Base-by-base conservation (phyloP, 179 eudicot species). In the Silene coronaria region DNA sequence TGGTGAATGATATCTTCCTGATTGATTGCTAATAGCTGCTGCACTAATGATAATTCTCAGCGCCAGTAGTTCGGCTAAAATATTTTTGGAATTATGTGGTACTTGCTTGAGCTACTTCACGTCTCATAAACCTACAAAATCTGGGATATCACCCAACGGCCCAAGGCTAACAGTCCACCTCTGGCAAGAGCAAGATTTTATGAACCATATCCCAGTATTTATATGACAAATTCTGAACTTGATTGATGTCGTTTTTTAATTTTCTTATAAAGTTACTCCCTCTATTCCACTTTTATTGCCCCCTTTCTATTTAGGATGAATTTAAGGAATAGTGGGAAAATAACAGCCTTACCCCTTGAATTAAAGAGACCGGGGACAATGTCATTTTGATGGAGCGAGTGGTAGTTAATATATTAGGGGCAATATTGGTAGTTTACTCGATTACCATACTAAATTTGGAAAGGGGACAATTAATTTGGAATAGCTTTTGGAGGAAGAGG, bases 51-150 rank as follows among this genome's bases (percentile, higher is more conserved):
- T 67, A 30, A 19, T 65, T 34, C 68, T 30, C n/a, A 14, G 12
- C n/a, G 5, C 26, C 6, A 27, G 67, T 24, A 65, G 69, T 65
- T 17, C 69, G 32, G 8, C 69, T 28, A 30, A 30, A 65, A 65
- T 23, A 3, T 38, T 38, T 22, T 22, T 42, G 23, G 58, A 21
- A 11, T 59, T 23, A 6, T 69, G 72, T 36, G 51, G 27, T 67
- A 67, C 34, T 69, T 38, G 57, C 57, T 68, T 69, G 58, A 68
- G 57, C 72, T 69, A 8, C 72, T 21, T 45, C 21, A 16, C 58
- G 17, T 45, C 12, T 23, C 28, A 45, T 12, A 45, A 17, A 68
- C 23, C 72, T 69, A 45, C 30, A 67, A 38, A 19, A 46, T 67
- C 71, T 9, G 19, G 28, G 53, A 22, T 36, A 28, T 42, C 5